Base-by-base conservation (phyloP, 2,329 filamentous ascomycete genomes). In the Calonectria pseudoreteaudii region DNA sequence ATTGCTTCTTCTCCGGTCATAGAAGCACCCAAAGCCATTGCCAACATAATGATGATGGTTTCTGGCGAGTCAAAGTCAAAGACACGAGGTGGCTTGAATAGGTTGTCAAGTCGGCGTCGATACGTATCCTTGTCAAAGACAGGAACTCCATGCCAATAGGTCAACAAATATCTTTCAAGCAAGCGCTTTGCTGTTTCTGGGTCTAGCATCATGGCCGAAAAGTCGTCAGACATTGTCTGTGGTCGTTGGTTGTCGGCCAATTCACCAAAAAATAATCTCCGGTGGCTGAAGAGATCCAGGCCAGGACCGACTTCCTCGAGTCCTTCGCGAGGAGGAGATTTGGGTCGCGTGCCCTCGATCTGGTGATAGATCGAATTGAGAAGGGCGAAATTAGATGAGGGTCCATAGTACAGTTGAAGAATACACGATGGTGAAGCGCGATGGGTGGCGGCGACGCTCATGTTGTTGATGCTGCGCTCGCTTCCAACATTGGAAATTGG, bases 401-500 rank as follows among this genome's bases (percentile, higher is more conserved):
- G 85, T 0, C 86, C 86, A 78, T 88, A 88, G 76, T 87, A 88
- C 0, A 88, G 80, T 73, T 88, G 86, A 20, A 87, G 82, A 44
- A 83, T 80, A 71, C 85, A 86, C 26, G 85, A 87, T 1, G 86
- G 84, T 2, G 86, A 86, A 31, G 86, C 82, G 77, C 85, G 84
- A 75, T 88, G 86, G 11, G 85, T 87, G 26, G 86, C 86, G 4
- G 86, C 85, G n/a, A 88, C 86, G 70, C 86, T 87, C 67, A 78
- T 79, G 71, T 83, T 85, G 67, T 85, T 84, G 71, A 82, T 79
- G 76, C 78, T 81, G 60, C 78, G 74, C 68, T 81, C 78, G 36
- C 77, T 76, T 28, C 73, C 78, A 65, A 73, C 70, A 7, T 73
- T 75, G 31, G 78, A 75, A 11, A 58, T 64, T 3, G 71, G 31